phyloP scores from a whole-genome alignment of 495 filamentous ascomycete genomes.

The Apodospora peruviana region DNA sequence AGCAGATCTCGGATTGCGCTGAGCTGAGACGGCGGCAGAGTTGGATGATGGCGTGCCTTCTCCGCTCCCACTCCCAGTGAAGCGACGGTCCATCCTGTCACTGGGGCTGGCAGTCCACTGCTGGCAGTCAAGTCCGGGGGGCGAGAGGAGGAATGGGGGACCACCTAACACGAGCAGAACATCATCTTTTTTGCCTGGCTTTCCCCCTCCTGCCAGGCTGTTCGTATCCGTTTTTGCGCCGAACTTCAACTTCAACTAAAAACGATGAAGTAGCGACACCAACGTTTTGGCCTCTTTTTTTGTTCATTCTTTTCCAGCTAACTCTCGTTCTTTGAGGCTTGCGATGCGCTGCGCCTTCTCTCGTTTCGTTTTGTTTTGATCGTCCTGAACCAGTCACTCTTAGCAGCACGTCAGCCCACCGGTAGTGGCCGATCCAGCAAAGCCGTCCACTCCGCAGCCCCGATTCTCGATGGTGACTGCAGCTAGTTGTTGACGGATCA shows the following conservation, averaged over 20 bases:
- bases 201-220: neutral
- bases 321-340: slow-evolving; percentile 5
- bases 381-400: neutral
- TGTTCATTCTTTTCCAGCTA: neutral
- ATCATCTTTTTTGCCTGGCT: neutral
- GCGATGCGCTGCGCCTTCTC: slow-evolving; percentile 18
- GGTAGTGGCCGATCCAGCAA: slow-evolving; percentile 1
- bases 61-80: slow-evolving; percentile 1
- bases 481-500: slow-evolving; percentile 11
- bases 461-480: slow-evolving; percentile 12
- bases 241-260: neutral
- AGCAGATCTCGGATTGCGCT: neutral
- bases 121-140: too few relatives aligned
- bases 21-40: slow-evolving; percentile 21
- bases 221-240: neutral
- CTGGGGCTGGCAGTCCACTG: too few relatives aligned
- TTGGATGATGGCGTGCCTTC: slow-evolving; percentile 3
- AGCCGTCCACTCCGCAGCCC: neutral
- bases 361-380: slow-evolving; percentile 22
- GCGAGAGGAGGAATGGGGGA: slow-evolving; percentile 1
- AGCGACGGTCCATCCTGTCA: too few relatives aligned
- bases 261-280: slow-evolving; percentile 3
- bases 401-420: slow-evolving; percentile 11
- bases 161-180: neutral
- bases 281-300: neutral